These are phyloP conservation scores for Macrolepiota fuliginosa DNA, from an alignment of 768 basidiomycete genomes.

Conservation along the genomic window DNA sequence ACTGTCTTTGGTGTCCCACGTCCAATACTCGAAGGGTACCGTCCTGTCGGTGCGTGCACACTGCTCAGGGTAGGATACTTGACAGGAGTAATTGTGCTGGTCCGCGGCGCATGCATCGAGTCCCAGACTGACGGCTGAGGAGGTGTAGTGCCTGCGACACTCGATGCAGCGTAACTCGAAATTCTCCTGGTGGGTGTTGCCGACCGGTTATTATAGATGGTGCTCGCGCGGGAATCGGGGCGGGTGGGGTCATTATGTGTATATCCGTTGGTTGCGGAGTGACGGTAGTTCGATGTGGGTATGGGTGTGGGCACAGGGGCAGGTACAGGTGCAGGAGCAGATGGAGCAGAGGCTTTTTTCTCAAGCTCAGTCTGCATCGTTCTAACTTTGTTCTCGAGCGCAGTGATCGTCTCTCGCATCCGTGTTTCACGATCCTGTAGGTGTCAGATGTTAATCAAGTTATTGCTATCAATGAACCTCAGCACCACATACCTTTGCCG, in stretches of 20 bases:
- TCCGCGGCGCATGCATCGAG: conserved; percentile 55
- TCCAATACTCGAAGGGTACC: conserved; percentile 31
- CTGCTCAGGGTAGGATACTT: conserved; percentile 21
- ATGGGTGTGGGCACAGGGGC: conserved; percentile 29
- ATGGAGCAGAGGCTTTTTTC: conserved; percentile 34
- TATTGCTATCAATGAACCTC: too few species aligned
- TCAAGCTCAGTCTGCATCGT: conserved; percentile 59
- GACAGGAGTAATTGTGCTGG: conserved; percentile 26
- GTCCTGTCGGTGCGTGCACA: conserved; percentile 32
- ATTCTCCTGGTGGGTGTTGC: conserved; percentile 43
- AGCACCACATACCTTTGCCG: conserved; percentile 50
- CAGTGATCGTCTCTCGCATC: conserved; percentile 62
- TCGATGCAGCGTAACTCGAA: conserved; percentile 24
- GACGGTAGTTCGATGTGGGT: conserved; percentile 33
- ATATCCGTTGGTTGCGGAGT: conserved; percentile 37
- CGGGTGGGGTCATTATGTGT: conserved; percentile 45
- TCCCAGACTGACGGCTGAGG: conserved; percentile 65
- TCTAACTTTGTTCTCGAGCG: conserved; percentile 57
- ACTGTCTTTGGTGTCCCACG: conserved; percentile 35
- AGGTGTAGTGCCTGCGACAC: conserved; percentile 33
- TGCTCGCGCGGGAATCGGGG: conserved; percentile 77
- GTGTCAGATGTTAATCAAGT: background rate
- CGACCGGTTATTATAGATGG: conserved; percentile 49
- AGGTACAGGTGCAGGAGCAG: conserved; percentile 26
- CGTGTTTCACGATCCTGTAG: conserved; percentile 69